A percentile compares a stretch with the other conserved stretches of the same genome.
Evolutionary conservation across 805 yeast genomes (phyloP).

Genomic region (Monosporozyma unispora): DNA sequence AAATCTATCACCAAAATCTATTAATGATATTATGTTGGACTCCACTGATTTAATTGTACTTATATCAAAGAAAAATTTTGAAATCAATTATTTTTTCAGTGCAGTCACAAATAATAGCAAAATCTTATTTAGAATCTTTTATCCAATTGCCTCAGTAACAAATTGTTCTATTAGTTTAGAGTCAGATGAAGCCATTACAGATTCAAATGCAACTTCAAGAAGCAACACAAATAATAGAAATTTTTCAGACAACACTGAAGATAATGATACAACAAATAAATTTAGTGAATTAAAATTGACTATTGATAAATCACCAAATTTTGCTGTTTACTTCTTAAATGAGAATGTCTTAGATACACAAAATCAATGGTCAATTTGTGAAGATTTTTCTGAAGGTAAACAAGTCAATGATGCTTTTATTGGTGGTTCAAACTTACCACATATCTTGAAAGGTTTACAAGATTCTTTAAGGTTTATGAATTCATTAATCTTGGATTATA

Average conservation of each 20-base stretch:
- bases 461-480: constrained; percentile 44
- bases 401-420: constrained; percentile 63
- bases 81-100: constrained; percentile 69
- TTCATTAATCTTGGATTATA: constrained; percentile 42
- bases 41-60: constrained; percentile 64
- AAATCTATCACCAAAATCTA: constrained; percentile 58
- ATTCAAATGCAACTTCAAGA: neutral
- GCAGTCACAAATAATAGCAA: constrained; percentile 61
- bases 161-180: constrained; percentile 49
- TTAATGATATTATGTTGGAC: constrained; percentile 53
- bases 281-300: constrained; percentile 42
- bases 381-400: constrained; percentile 76
- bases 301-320: constrained; percentile 57
- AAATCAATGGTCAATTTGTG: constrained; percentile 50
- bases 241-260: constrained; percentile 7
- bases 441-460: constrained; percentile 52
- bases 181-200: constrained; percentile 23
- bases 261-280: constrained; percentile 18
- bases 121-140: constrained; percentile 64
- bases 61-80: constrained; percentile 59
- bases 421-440: constrained; percentile 58
- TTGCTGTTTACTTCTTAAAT: constrained; percentile 65
- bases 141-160: constrained; percentile 51
- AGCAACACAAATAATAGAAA: neutral
- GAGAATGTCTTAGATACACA: constrained; percentile 36